phyloP scores from a whole-genome alignment of 345 rosid species.

The Salix brachista region DNA sequence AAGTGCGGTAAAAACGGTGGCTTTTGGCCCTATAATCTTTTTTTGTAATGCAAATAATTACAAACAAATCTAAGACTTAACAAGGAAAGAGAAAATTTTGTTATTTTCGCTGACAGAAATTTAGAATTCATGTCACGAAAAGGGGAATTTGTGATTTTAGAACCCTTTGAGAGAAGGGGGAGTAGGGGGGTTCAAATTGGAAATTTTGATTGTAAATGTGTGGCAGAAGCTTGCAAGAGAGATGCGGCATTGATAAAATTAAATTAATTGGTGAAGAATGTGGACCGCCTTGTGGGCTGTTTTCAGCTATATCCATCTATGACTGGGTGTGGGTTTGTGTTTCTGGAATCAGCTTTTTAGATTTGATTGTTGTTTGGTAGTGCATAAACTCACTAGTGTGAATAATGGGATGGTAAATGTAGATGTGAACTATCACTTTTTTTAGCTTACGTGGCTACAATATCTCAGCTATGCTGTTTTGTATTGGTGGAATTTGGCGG shows the following conservation, averaged over 20 bases:
- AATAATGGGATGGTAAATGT: not conserved
- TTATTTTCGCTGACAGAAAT: not conserved
- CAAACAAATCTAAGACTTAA: not conserved
- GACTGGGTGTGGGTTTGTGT: not conserved
- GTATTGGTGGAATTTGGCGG: not conserved
- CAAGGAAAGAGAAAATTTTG: not conserved
- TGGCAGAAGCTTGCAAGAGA: not conserved
- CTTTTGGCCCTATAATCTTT: not conserved
- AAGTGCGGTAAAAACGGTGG: not conserved
- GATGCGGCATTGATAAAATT: not conserved
- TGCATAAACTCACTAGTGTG: not conserved
- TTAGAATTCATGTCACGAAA: not conserved
- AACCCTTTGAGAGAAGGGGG: not conserved
- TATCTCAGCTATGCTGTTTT: not conserved
- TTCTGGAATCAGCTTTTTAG: not conserved
- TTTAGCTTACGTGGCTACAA: not conserved
- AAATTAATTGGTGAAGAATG: not conserved
- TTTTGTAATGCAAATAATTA: not conserved
- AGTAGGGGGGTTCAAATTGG: not conserved
- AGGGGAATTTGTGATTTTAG: not conserved
- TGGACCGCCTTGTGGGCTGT: slow-evolving; percentile 1
- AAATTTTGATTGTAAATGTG: not conserved
- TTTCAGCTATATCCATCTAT: not conserved
- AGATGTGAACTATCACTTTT: not conserved
- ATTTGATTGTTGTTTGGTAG: not conserved